These are phyloP conservation scores for Talaromyces proteolyticus DNA, from an alignment of 495 filamentous ascomycete genomes.

Conservation along the genomic window DNA sequence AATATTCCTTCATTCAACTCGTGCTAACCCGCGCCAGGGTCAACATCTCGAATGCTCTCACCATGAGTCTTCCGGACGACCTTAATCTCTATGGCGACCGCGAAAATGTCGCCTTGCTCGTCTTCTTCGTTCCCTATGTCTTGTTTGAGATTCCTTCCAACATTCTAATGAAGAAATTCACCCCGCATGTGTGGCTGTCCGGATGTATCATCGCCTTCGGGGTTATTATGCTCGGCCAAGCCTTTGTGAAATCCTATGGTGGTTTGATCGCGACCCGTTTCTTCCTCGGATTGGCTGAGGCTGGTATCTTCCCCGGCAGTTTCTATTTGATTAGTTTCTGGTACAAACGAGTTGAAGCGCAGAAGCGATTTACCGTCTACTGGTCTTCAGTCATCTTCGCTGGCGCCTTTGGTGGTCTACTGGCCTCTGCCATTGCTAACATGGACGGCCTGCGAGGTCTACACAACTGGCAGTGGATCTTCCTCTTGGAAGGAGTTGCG, in stretches of 20 bases:
- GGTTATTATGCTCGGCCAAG: conserved; percentile 60
- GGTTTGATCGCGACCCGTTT: conserved; percentile 50
- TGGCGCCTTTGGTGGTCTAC: conserved; percentile 68
- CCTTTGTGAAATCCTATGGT: conserved; percentile 54
- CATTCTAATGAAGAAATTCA: conserved; percentile 72
- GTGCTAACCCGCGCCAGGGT: conserved; percentile 9
- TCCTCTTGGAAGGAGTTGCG: conserved; percentile 69
- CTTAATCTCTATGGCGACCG: conserved; percentile 45
- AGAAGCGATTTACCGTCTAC: conserved; percentile 72
- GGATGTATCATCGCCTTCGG: conserved; percentile 63
- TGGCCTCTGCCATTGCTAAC: conserved; percentile 68
- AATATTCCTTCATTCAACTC: too few relatives aligned
- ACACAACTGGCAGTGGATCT: conserved; percentile 48
- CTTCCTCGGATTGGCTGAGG: conserved; percentile 50
- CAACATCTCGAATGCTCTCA: conserved; percentile 19
- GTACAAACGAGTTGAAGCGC: conserved; percentile 64
- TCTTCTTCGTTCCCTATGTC: conserved; percentile 71
- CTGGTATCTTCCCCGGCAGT: conserved; percentile 48
- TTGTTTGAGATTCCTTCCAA: conserved; percentile 65
- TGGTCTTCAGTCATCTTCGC: conserved; percentile 64
- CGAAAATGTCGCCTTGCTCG: conserved; percentile 60
- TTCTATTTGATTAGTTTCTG: conserved; percentile 75
- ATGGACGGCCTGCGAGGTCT: conserved; percentile 63
- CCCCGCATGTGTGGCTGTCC: conserved; percentile 65
- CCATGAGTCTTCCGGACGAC: conserved; percentile 10